Conservation (phyloP, 129 eudicot species). For the Calendula officinalis region DNA sequence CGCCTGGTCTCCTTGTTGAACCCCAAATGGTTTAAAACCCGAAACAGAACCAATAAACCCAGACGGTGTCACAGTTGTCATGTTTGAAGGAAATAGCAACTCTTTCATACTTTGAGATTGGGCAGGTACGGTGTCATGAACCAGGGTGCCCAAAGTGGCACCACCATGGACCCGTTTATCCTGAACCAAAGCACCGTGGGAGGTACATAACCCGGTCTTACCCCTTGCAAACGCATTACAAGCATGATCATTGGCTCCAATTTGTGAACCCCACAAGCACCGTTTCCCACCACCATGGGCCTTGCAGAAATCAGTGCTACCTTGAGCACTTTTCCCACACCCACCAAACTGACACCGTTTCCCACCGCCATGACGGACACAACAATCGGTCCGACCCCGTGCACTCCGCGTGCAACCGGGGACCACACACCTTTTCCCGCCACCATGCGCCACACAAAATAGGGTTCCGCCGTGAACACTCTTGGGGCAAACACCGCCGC, state of each 20-base stretch:
- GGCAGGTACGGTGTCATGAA: slow-evolving; percentile 34
- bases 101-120: no score
- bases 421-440: slow-evolving; percentile 74
- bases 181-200: slow-evolving; percentile 44
- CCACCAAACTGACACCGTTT: slow-evolving; percentile 62
- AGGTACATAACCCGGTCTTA: slow-evolving; percentile 62
- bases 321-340: slow-evolving; percentile 77
- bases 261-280: slow-evolving; percentile 77
- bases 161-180: slow-evolving; percentile 27
- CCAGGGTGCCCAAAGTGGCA: slow-evolving; percentile 25
- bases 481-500: slow-evolving; percentile 67
- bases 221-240: slow-evolving; percentile 77
- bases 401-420: slow-evolving; percentile 74
- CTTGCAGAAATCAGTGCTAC: slow-evolving; percentile 81
- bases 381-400: slow-evolving; percentile 36
- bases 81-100: no score
- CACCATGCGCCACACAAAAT: slow-evolving; percentile 78
- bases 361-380: slow-evolving; percentile 69
- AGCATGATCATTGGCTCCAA: slow-evolving; percentile 42
- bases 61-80: no score
- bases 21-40: no score
- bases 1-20: no score
- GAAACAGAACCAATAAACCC: no score
- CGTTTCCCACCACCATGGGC: slow-evolving; percentile 97
- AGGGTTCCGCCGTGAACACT: slow-evolving; percentile 84